Conservation (phyloP, 208 protist species). For the Acanthamoeba triangularis region DNA sequence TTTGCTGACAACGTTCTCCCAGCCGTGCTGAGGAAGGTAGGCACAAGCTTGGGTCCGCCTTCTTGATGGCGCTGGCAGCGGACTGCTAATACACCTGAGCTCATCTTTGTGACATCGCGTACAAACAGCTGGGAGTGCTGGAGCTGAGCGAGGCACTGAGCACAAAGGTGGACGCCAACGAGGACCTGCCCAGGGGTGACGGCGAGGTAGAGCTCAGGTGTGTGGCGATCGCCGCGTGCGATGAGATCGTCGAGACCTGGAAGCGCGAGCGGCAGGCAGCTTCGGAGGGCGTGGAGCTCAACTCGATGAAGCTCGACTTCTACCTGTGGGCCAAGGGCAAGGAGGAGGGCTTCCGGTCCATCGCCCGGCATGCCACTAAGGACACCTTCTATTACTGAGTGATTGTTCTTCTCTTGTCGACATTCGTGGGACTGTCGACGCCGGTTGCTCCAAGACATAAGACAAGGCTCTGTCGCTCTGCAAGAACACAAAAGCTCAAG, state of each 20-base stretch:
- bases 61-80: neutral
- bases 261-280: neutral
- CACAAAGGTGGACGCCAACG: conserved; percentile 2
- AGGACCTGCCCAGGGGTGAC: neutral
- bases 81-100: neutral
- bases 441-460: no score
- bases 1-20: conserved; percentile 85
- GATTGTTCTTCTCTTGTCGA: no score
- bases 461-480: no score
- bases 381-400: conserved; percentile 77
- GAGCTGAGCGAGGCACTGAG: neutral
- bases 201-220: conserved; percentile 78
- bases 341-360: conserved; percentile 67
- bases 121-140: conserved; percentile 71
- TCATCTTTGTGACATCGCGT: no score
- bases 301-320: conserved; percentile 75
- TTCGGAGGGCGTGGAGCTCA: neutral
- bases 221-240: conserved; percentile 75
- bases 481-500: no score
- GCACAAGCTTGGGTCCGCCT: neutral
- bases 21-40: conserved; percentile 79
- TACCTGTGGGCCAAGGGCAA: conserved; percentile 84
- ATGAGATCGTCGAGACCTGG: conserved; percentile 39
- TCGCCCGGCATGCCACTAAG: conserved; percentile 81
- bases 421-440: no score